Evolutionary conservation across 768 basidiomycete species (phyloP).

Genomic region (Pleurotus cornucopiae): DNA sequence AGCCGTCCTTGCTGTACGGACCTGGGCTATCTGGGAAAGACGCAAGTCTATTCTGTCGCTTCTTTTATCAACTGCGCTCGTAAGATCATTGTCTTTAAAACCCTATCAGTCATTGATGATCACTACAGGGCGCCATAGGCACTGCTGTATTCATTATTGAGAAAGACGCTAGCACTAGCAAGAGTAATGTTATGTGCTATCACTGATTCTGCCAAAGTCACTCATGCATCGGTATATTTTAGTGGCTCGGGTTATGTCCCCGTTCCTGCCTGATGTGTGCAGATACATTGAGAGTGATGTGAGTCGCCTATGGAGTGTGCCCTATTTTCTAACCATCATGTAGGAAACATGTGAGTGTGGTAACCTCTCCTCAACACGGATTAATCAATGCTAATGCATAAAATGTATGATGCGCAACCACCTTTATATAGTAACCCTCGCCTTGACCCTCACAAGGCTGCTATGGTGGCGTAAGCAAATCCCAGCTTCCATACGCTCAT

Average conservation of each 20-base stretch:
- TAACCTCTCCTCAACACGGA: not conserved
- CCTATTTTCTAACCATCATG: slow-evolving; percentile 14
- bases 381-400: too few species aligned
- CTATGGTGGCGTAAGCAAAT: slow-evolving; percentile 13
- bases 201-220: not conserved
- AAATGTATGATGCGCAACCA: not conserved
- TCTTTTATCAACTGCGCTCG: not conserved
- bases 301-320: slow-evolving; percentile 8
- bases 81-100: not conserved
- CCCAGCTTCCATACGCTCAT: slow-evolving; percentile 11
- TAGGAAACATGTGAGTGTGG: slow-evolving; percentile 13
- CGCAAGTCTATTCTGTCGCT: not conserved
- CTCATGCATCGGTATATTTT: not conserved
- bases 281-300: slow-evolving; percentile 12
- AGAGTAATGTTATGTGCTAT: not conserved
- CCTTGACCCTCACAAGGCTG: slow-evolving; percentile 12
- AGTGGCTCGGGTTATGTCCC: not conserved
- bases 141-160: not conserved
- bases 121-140: not conserved
- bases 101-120: not conserved
- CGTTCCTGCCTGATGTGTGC: not conserved
- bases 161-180: not conserved
- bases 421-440: slow-evolving; percentile 9
- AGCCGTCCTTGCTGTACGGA: slow-evolving; percentile 2
- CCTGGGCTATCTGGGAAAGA: slow-evolving; percentile 4